phyloP scores from a whole-genome alignment of 1,139 yeast genomes.

The Lizanozyma gosingica region DNA sequence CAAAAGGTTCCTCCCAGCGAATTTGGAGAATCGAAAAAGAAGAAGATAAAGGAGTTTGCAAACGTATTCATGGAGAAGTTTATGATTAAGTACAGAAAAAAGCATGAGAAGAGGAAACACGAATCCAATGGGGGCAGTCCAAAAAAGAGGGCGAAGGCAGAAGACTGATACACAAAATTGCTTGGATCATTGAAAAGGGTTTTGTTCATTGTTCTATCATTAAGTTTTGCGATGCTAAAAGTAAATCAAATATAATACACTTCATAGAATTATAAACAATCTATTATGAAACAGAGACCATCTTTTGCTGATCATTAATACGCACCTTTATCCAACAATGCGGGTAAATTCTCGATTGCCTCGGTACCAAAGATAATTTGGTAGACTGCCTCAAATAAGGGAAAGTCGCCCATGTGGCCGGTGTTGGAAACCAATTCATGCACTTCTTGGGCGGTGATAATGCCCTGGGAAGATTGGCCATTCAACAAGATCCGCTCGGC shows the following conservation, averaged over 20 bases:
- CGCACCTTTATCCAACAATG: slow-evolving; percentile 40
- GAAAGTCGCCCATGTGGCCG: slow-evolving; percentile 63
- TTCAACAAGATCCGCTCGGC: slow-evolving; percentile 77
- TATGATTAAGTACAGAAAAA: slow-evolving; percentile 41
- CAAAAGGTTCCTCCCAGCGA: slow-evolving; percentile 42
- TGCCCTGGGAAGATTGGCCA: slow-evolving; percentile 94
- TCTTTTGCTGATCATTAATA: too few species aligned
- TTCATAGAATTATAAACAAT: not conserved
- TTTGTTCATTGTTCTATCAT: not conserved
- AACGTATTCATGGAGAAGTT: slow-evolving; percentile 69
- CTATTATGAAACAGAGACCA: too few species aligned
- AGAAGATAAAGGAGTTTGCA: slow-evolving; percentile 60
- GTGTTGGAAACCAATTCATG: slow-evolving; percentile 66
- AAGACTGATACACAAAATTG: too few species aligned
- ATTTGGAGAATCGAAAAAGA: slow-evolving; percentile 52
- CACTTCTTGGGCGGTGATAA: slow-evolving; percentile 82
- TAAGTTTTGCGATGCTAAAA: not conserved
- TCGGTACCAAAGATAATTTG: slow-evolving; percentile 68
- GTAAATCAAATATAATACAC: not conserved
- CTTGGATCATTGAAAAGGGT: too few species aligned
- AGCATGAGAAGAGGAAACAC: slow-evolving; percentile 23
- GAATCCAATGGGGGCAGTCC: not conserved
- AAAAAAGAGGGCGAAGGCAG: not conserved
- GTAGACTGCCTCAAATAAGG: slow-evolving; percentile 80
- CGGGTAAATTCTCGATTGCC: slow-evolving; percentile 55